Evolutionary conservation across 768 basidiomycete genomes (phyloP).

Genomic region (Tephrocybe sp.): DNA sequence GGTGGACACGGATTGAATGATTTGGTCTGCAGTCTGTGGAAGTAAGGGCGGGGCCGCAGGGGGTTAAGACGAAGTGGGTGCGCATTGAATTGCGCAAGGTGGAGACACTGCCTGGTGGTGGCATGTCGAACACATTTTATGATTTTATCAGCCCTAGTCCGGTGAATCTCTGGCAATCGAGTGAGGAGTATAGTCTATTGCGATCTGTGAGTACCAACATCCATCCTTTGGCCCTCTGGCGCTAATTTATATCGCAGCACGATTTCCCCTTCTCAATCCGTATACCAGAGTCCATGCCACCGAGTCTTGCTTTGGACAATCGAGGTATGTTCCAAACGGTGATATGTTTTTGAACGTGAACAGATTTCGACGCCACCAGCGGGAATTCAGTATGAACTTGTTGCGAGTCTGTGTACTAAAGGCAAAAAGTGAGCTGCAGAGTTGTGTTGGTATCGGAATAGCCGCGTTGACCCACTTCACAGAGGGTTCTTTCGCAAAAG

Average conservation of each 20-base stretch:
- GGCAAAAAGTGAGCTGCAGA: conserved; percentile 68
- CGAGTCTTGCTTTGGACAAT: conserved; percentile 78
- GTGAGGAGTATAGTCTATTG: conserved; percentile 70
- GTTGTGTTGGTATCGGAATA: too few species aligned
- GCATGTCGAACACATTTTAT: conserved; percentile 67
- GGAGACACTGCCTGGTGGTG: conserved; percentile 77
- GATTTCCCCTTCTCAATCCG: conserved; percentile 90
- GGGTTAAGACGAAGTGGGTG: conserved; percentile 91
- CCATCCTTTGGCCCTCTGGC: conserved; percentile 6
- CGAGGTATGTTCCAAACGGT: conserved; percentile 46
- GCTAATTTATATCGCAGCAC: conserved; percentile 45
- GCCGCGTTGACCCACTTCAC: too few species aligned
- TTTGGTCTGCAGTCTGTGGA: conserved; percentile 72
- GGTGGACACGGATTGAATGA: conserved; percentile 10
- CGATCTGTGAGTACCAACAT: conserved; percentile 53
- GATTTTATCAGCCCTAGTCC: conserved; percentile 85
- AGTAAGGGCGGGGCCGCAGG: conserved; percentile 70
- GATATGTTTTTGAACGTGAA: too few species aligned
- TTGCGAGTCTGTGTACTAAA: conserved; percentile 83
- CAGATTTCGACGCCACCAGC: conserved; percentile 47
- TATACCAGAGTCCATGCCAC: conserved; percentile 90
- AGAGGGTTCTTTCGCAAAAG: conserved; percentile 85
- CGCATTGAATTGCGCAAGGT: conserved; percentile 90
- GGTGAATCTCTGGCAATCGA: conserved; percentile 78
- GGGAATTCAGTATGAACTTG: conserved; percentile 87